Evolutionary conservation across 1,284 basidiomycete genomes (phyloP).

Genomic region (Ustilago xerochloae): DNA sequence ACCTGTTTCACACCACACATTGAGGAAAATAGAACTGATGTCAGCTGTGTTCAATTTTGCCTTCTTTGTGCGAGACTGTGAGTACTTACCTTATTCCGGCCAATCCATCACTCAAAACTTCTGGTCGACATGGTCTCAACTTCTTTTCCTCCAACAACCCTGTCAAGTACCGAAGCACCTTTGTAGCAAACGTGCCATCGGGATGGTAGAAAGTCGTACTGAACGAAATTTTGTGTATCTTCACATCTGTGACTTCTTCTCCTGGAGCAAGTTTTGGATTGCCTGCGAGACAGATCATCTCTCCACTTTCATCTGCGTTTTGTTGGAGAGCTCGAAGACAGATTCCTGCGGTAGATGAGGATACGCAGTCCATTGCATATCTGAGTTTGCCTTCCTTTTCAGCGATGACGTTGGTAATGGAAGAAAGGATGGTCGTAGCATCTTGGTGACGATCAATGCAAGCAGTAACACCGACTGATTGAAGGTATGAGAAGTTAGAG

Average conservation of each 20-base stretch:
- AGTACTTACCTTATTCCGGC: constrained; percentile 52
- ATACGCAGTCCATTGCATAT: constrained; percentile 59
- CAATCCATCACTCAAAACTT: constrained; percentile 52
- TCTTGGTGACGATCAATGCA: constrained; percentile 53
- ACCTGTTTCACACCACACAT: neutral
- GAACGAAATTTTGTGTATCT: constrained; percentile 58
- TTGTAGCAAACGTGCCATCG: constrained; percentile 28
- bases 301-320: neutral
- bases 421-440: constrained; percentile 15
- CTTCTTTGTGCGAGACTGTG: neutral
- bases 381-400: constrained; percentile 15
- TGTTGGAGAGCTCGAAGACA: constrained; percentile 28
- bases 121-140: constrained; percentile 38
- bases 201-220: constrained; percentile 58
- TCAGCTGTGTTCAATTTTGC: neutral
- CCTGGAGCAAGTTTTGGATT: constrained; percentile 41
- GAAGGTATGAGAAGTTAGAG: constrained; percentile 50
- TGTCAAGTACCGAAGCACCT: constrained; percentile 17
- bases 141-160: constrained; percentile 12
- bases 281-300: constrained; percentile 58
- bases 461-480: constrained; percentile 33
- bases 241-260: neutral
- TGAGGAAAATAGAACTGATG: neutral
- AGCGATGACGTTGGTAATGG: constrained; percentile 15
- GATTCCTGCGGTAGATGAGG: constrained; percentile 40